Evolutionary conservation across 192 early-diverging fungal species (phyloP).

Genomic region (Backusella macrospora): DNA sequence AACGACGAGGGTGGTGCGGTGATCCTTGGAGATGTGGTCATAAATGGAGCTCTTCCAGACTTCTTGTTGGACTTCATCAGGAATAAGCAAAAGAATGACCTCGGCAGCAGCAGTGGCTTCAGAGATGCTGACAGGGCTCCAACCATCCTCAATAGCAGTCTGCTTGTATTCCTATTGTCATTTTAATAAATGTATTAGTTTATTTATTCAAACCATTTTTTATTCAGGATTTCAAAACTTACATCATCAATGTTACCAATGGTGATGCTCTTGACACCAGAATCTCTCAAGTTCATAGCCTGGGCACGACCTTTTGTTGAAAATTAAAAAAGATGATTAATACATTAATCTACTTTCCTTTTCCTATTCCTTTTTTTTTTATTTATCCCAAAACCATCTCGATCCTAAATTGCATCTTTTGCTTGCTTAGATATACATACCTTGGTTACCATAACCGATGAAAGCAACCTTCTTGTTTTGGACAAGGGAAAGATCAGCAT

Average conservation of each 20-base stretch:
- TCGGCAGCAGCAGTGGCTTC: slow-evolving; percentile 15
- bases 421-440: neutral
- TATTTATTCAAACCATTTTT: too few species aligned
- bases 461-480: slow-evolving; percentile 32
- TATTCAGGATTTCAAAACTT: too few species aligned
- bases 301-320: slow-evolving; percentile 14
- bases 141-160: slow-evolving; percentile 15
- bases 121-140: slow-evolving; percentile 15
- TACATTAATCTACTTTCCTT: neutral
- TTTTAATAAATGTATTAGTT: too few species aligned
- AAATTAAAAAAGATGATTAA: neutral
- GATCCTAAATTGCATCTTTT: neutral
- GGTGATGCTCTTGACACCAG: slow-evolving; percentile 22
- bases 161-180: slow-evolving; percentile 17
- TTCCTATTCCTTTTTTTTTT: too few species aligned
- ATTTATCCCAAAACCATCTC: neutral
- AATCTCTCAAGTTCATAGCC: slow-evolving; percentile 26
- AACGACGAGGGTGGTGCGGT: slow-evolving; percentile 22
- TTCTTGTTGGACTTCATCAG: slow-evolving; percentile 28
- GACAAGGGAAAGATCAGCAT: slow-evolving; percentile 30
- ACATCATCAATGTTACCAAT: slow-evolving; percentile 25
- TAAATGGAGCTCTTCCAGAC: slow-evolving; percentile 22
- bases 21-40: slow-evolving; percentile 13
- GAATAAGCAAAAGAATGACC: slow-evolving; percentile 24
- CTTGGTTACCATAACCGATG: slow-evolving; percentile 31